Conservation (phyloP, 2,329 filamentous ascomycete genomes). For the Xylaria sp. region DNA sequence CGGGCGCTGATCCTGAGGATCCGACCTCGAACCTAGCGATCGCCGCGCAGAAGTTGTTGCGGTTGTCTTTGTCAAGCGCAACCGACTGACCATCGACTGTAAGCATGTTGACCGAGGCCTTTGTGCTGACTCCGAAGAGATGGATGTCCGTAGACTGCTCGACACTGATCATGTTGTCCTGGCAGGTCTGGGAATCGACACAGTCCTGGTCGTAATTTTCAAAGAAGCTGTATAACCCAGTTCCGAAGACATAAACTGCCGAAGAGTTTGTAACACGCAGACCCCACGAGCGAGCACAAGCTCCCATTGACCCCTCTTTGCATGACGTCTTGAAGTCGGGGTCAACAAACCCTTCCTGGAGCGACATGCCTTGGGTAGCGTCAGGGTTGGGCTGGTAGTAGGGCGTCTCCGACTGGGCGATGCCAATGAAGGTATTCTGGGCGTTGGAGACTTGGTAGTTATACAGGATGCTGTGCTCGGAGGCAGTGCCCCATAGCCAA, state of each 20-base stretch:
- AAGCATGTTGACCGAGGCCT: constrained; percentile 75
- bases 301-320: constrained; percentile 41
- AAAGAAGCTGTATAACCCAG: constrained; percentile 81
- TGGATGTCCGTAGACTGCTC: constrained; percentile 62
- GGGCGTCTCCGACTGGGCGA: constrained; percentile 89
- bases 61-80: constrained; percentile 62
- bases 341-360: constrained; percentile 62
- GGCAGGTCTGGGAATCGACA: constrained; percentile 68
- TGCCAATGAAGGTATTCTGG: constrained; percentile 76
- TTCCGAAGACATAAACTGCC: constrained; percentile 71
- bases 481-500: constrained; percentile 80
- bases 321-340: constrained; percentile 69
- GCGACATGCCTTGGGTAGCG: constrained; percentile 65
- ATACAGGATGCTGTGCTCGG: constrained; percentile 68
- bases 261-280: constrained; percentile 69
- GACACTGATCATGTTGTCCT: constrained; percentile 75
- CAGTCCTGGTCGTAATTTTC: constrained; percentile 78
- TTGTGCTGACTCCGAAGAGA: constrained; percentile 73
- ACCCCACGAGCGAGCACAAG: constrained; percentile 76
- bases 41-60: constrained; percentile 67
- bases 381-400: constrained; percentile 86
- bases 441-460: constrained; percentile 86
- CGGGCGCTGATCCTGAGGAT: constrained; percentile 4
- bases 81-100: constrained; percentile 59
- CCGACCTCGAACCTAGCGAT: constrained; percentile 53